A percentile compares a stretch with the other conserved stretches of the same genome.
phyloP scores from a whole-genome alignment of 2,329 filamentous ascomycete genomes.

The Aspergillus tamarii region DNA sequence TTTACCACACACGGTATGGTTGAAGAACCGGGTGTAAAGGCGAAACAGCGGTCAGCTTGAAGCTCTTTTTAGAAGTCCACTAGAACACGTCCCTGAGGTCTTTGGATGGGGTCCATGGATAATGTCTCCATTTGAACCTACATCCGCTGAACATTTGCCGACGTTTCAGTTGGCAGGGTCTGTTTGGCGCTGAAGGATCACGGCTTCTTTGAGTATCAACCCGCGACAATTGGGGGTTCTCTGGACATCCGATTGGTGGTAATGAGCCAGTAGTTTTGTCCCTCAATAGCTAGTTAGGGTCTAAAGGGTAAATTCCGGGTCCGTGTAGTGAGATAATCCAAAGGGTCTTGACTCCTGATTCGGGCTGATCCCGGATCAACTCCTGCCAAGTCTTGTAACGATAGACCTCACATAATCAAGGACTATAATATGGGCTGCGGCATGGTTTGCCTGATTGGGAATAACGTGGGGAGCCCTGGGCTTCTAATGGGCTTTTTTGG shows the following conservation, averaged over 20 bases:
- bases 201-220: neutral
- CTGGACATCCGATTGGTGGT: neutral
- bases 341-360: too few relatives aligned
- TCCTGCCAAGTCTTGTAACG: neutral
- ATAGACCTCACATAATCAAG: neutral
- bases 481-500: neutral
- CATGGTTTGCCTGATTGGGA: neutral
- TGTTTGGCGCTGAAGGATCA: neutral
- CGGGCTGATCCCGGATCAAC: slow-evolving; percentile 2
- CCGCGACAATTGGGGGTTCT: neutral
- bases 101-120: neutral
- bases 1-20: neutral
- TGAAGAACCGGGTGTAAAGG: too few relatives aligned
- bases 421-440: neutral
- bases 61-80: neutral
- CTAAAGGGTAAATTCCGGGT: neutral
- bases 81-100: neutral
- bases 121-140: neutral
- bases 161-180: neutral
- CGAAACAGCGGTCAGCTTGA: neutral
- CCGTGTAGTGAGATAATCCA: neutral
- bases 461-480: neutral
- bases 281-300: neutral
- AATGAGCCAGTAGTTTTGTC: neutral
- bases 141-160: neutral